A percentile compares a stretch with the other conserved stretches of the same genome.
These are phyloP conservation scores for Pythium scleroteichum DNA, from an alignment of 352 stramenopile genomes.

Conservation along the genomic window DNA sequence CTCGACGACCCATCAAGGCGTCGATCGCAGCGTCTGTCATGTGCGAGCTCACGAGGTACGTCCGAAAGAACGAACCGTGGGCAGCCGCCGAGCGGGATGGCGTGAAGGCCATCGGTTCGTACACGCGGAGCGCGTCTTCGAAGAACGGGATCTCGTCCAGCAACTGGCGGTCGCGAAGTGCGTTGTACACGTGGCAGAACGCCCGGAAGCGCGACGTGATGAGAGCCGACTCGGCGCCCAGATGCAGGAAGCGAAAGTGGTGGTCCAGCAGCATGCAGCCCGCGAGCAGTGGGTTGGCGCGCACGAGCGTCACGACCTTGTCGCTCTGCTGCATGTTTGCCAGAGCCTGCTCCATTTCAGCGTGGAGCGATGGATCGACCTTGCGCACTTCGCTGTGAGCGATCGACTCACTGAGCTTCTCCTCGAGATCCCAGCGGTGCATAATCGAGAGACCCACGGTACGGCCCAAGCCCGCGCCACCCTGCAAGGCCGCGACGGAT, in stretches of 20 bases:
- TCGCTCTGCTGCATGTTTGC: not conserved
- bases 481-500: slow-evolving; percentile 31
- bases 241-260: slow-evolving; percentile 31
- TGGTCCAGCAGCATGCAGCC: slow-evolving; percentile 28
- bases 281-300: slow-evolving; percentile 31
- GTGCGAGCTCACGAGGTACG: slow-evolving; percentile 34
- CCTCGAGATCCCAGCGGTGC: slow-evolving; percentile 24
- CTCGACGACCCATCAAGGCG: slow-evolving; percentile 20
- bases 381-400: slow-evolving; percentile 24
- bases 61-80: slow-evolving; percentile 29
- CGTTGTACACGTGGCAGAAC: slow-evolving; percentile 34
- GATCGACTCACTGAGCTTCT: slow-evolving; percentile 18
- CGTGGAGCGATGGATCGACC: slow-evolving; percentile 20
- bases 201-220: slow-evolving; percentile 31
- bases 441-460: slow-evolving; percentile 30
- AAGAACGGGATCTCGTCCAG: slow-evolving; percentile 31
- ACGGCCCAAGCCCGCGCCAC: slow-evolving; percentile 16
- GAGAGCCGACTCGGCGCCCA: slow-evolving; percentile 28
- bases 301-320: slow-evolving; percentile 17
- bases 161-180: slow-evolving; percentile 19
- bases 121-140: slow-evolving; percentile 29
- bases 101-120: slow-evolving; percentile 35
- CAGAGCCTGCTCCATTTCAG: slow-evolving; percentile 2
- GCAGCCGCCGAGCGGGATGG: slow-evolving; percentile 27
- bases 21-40: slow-evolving; percentile 32